Conservation (phyloP, 163 green algal genomes). For the Picocystis sp. region DNA sequence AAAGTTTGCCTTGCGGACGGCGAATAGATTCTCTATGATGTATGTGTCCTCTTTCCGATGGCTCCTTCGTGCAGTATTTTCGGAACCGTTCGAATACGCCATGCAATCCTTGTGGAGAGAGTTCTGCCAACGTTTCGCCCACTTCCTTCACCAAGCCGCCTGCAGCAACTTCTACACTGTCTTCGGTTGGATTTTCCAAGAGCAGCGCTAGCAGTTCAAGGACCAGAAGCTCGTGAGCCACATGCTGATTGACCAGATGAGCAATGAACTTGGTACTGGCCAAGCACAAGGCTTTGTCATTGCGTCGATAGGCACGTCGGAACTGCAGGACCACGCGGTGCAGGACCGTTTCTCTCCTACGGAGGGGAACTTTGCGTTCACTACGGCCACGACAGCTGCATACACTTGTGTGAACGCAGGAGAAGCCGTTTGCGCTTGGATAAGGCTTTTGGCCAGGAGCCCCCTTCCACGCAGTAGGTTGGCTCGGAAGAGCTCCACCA, state of each 20-base stretch:
- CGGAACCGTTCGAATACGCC: constrained; percentile 75
- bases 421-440: constrained; percentile 85
- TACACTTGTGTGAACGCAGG: constrained; percentile 79
- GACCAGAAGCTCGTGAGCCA: constrained; percentile 57
- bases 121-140: constrained; percentile 62
- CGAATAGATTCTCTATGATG: constrained; percentile 85
- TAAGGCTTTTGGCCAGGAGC: constrained; percentile 68
- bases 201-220: constrained; percentile 84
- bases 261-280: constrained; percentile 72
- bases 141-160: constrained; percentile 73
- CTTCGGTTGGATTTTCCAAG: constrained; percentile 76
- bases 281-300: constrained; percentile 83
- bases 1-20: constrained; percentile 67
- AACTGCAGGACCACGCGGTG: constrained; percentile 73
- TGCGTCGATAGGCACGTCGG: constrained; percentile 76
- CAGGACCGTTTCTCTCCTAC: constrained; percentile 80
- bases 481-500: constrained; percentile 35
- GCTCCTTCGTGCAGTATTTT: constrained; percentile 74
- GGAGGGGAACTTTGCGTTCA: constrained; percentile 97
- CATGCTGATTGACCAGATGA: constrained; percentile 87
- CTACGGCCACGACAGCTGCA: constrained; percentile 53
- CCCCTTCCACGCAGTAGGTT: constrained; percentile 81
- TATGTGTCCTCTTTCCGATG: constrained; percentile 71
- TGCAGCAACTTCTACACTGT: constrained; percentile 84
- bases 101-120: constrained; percentile 45